These are phyloP conservation scores for Candida rishiriensis DNA, from an alignment of 805 yeast genomes.

Conservation along the genomic window DNA sequence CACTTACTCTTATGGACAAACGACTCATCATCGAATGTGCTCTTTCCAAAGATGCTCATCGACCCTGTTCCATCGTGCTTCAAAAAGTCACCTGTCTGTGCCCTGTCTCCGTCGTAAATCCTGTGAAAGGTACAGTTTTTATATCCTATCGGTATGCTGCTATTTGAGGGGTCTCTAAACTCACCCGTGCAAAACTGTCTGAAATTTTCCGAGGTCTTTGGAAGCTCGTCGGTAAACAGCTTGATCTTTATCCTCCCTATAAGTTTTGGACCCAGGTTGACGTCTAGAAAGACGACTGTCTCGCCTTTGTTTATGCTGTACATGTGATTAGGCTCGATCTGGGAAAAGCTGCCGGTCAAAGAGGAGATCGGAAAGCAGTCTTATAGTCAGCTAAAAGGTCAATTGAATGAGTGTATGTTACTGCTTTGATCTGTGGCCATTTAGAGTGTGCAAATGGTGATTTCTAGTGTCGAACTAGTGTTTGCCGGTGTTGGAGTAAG, in stretches of 20 bases:
- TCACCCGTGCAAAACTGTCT: constrained; percentile 52
- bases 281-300: constrained; percentile 24
- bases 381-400: too few relatives aligned
- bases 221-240: constrained; percentile 36
- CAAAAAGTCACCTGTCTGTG: constrained; percentile 31
- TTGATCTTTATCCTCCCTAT: constrained; percentile 43
- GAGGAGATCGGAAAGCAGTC: too few relatives aligned
- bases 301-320: constrained; percentile 1
- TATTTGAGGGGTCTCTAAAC: constrained; percentile 21
- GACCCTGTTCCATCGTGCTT: constrained; percentile 43
- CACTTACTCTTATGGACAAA: constrained; percentile 30
- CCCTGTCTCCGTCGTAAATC: constrained; percentile 39
- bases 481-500: too few relatives aligned
- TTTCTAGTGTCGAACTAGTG: too few relatives aligned
- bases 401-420: too few relatives aligned
- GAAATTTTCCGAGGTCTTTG: constrained; percentile 46
- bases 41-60: constrained; percentile 36
- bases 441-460: too few relatives aligned
- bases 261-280: constrained; percentile 26
- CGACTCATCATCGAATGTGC: constrained; percentile 41
- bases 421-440: too few relatives aligned
- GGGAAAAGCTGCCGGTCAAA: too few relatives aligned
- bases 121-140: constrained; percentile 36
- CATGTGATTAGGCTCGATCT: neutral
- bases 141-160: constrained; percentile 40